Conservation (phyloP, 2,329 filamentous ascomycete species). For the Aspergillus aculeatus region DNA sequence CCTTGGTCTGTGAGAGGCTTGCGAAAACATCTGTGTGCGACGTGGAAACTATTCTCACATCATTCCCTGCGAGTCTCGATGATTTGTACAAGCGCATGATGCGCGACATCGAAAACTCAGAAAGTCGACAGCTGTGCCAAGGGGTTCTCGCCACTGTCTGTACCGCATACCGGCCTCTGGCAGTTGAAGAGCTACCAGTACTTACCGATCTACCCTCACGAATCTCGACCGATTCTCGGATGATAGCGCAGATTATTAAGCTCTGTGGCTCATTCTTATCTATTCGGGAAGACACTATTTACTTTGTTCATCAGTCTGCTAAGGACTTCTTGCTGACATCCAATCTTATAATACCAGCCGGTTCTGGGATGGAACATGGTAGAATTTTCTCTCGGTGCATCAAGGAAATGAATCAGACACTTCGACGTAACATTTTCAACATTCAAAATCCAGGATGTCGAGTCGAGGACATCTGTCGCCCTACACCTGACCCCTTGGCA, state of each 20-base stretch:
- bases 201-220: too few species aligned
- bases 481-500: conserved; percentile 28
- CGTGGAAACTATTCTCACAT: too few species aligned
- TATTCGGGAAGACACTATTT: conserved; percentile 16
- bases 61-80: too few species aligned
- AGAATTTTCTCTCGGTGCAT: conserved; percentile 26
- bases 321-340: conserved; percentile 19
- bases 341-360: conserved; percentile 2
- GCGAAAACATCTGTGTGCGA: too few species aligned
- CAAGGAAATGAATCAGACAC: conserved; percentile 25
- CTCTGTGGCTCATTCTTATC: conserved; percentile 29
- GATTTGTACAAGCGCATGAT: too few species aligned
- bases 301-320: conserved; percentile 31
- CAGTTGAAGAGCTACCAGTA: too few species aligned
- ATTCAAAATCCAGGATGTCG: conserved; percentile 23
- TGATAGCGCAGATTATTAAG: conserved; percentile 14
- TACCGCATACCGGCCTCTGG: too few species aligned
- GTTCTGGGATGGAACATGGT: conserved; percentile 15
- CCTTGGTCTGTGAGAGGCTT: too few species aligned
- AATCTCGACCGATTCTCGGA: too few species aligned
- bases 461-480: conserved; percentile 12
- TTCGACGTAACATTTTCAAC: conserved; percentile 40
- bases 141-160: too few species aligned
- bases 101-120: too few species aligned
- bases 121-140: too few species aligned